These are phyloP conservation scores for Rhodotorula mucilaginosa DNA, from an alignment of 1,284 basidiomycete species.

Conservation along the genomic window DNA sequence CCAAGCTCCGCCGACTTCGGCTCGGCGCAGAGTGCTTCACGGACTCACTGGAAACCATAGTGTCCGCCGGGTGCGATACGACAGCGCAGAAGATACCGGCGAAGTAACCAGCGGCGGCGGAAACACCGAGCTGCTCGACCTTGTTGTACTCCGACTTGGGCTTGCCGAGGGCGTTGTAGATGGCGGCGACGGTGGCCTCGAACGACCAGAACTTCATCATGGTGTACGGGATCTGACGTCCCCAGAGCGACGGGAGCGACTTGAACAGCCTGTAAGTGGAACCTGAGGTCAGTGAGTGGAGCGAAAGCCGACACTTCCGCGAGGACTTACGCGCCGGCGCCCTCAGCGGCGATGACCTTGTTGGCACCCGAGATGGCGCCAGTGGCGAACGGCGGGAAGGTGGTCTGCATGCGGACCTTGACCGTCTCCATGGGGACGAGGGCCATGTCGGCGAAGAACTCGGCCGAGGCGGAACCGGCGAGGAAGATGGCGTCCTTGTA, in stretches of 20 bases:
- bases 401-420: constrained; percentile 49
- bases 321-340: constrained; percentile 41
- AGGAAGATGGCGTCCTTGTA: constrained; percentile 48
- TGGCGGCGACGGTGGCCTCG: constrained; percentile 46
- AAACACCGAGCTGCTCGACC: constrained; percentile 48
- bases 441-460: constrained; percentile 47
- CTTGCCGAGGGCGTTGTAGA: constrained; percentile 40
- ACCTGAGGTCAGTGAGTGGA: neutral
- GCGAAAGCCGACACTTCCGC: neutral
- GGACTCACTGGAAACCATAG: constrained; percentile 44
- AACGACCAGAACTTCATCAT: constrained; percentile 46
- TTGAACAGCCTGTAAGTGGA: constrained; percentile 41
- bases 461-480: constrained; percentile 48
- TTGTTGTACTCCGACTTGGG: constrained; percentile 47
- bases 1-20: neutral
- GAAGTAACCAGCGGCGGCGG: constrained; percentile 45
- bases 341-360: constrained; percentile 45
- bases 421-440: constrained; percentile 48
- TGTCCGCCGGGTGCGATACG: constrained; percentile 48
- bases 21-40: neutral
- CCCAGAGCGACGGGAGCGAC: constrained; percentile 48
- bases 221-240: constrained; percentile 48
- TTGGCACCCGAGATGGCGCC: constrained; percentile 41
- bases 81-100: constrained; percentile 48
- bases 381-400: constrained; percentile 46